These are phyloP conservation scores for Acer saccharum DNA, from an alignment of 345 rosid genomes.

Conservation along the genomic window DNA sequence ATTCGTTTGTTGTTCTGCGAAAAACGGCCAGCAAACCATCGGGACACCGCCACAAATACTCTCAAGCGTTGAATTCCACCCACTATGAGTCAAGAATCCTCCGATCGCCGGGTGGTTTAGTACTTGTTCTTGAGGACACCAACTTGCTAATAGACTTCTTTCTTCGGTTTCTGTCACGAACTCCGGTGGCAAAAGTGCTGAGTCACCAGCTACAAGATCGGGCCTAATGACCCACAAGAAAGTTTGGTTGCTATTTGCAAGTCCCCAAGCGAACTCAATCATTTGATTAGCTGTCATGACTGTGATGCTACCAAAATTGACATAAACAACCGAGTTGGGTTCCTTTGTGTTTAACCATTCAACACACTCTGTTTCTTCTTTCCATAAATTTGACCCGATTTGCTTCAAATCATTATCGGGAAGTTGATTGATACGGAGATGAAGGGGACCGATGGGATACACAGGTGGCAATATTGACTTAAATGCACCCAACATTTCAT, in stretches of 20 bases:
- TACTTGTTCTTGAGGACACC: slow-evolving; percentile 67
- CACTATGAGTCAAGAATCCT: slow-evolving; percentile 59
- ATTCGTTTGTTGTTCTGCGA: slow-evolving; percentile 64
- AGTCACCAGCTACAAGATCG: slow-evolving; percentile 49
- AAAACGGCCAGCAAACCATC: slow-evolving; percentile 67
- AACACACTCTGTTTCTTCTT: slow-evolving; percentile 49
- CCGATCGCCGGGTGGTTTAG: slow-evolving; percentile 52
- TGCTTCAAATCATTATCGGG: slow-evolving; percentile 16
- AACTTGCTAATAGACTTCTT: slow-evolving; percentile 42
- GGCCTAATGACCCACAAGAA: slow-evolving; percentile 69
- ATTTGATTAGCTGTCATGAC: slow-evolving; percentile 45
- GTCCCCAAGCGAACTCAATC: slow-evolving; percentile 69
- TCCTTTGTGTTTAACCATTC: slow-evolving; percentile 51
- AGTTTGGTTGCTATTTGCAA: slow-evolving; percentile 49
- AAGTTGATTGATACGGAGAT: slow-evolving; percentile 30
- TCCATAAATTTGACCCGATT: slow-evolving; percentile 56
- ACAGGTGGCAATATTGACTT: slow-evolving; percentile 41
- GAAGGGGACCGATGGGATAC: slow-evolving; percentile 50
- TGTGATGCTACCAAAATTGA: slow-evolving; percentile 68
- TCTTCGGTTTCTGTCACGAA: slow-evolving; percentile 37
- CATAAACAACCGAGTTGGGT: slow-evolving; percentile 53
- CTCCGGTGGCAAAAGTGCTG: slow-evolving; percentile 41
- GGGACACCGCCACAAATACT: slow-evolving; percentile 51
- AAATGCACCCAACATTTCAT: slow-evolving; percentile 32
- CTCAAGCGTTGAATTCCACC: slow-evolving; percentile 71